Conservation (phyloP, 2,329 filamentous ascomycete genomes). For the Diaporthe citriasiana region DNA sequence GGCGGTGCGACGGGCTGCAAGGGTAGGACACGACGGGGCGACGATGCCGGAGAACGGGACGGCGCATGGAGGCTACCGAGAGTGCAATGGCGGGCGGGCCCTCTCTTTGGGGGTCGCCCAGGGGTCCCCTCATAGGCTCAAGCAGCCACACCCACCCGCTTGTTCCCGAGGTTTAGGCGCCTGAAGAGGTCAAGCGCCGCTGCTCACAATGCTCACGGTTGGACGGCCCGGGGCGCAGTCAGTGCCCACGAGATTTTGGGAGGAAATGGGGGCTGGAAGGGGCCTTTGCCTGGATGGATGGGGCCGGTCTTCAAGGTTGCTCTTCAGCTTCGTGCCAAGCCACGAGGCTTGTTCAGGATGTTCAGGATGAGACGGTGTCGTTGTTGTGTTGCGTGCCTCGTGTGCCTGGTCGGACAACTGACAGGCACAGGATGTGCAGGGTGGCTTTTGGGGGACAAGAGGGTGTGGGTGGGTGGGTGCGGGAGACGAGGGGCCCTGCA, state of each 20-base stretch:
- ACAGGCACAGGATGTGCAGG: not conserved
- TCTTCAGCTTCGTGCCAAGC: conserved; percentile 16
- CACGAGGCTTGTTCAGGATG: conserved; percentile 11
- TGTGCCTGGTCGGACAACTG: not conserved
- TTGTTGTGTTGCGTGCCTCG: not conserved
- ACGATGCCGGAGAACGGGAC: conserved; percentile 32
- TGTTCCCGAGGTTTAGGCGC: conserved; percentile 42
- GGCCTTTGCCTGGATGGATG: not conserved
- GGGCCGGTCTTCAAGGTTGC: not conserved
- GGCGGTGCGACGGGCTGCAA: conserved; percentile 39
- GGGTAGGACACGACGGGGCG: conserved; percentile 12
- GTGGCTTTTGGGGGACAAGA: not conserved
- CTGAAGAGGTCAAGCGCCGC: conserved; percentile 36
- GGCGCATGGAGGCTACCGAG: conserved; percentile 29
- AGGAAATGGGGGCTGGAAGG: not conserved
- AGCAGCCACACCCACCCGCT: conserved; percentile 4
- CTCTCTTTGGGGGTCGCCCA: not conserved
- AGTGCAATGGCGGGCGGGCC: conserved; percentile 8
- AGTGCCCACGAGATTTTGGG: conserved; percentile 6
- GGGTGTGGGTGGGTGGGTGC: not conserved
- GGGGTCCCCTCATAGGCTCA: not conserved
- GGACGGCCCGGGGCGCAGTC: conserved; percentile 35
- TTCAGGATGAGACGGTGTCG: not conserved
- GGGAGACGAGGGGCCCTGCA: not conserved
- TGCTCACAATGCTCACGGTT: conserved; percentile 34